Evolutionary conservation across 2,329 filamentous ascomycete species (phyloP).

Genomic region (Leptographium galeiforme): DNA sequence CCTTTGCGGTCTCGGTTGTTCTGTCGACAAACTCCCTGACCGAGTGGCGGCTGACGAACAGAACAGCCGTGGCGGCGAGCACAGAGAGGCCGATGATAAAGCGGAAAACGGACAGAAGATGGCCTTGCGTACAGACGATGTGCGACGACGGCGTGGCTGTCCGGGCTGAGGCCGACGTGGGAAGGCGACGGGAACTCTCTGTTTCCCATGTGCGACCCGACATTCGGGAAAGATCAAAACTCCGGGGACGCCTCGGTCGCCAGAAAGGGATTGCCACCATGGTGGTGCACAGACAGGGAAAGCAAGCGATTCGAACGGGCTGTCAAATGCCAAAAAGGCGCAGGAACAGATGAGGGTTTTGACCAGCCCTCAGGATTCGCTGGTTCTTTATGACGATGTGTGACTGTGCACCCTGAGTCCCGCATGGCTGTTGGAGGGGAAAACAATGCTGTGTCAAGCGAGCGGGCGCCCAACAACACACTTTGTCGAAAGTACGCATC

Average conservation of each 20-base stretch:
- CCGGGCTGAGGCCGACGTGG: background rate
- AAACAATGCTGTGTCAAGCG: too few species aligned
- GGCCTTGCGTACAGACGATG: background rate
- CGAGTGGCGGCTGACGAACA: background rate
- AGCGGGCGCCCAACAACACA: too few species aligned
- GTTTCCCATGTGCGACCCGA: background rate
- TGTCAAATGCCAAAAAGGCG: too few species aligned
- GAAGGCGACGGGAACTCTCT: background rate
- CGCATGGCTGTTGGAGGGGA: too few species aligned
- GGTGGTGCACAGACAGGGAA: too few species aligned
- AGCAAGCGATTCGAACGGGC: too few species aligned
- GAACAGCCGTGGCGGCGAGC: background rate
- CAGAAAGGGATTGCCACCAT: background rate
- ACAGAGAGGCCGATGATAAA: background rate
- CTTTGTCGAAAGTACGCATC: too few species aligned
- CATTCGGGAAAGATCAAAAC: too few species aligned
- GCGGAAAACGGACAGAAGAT: background rate
- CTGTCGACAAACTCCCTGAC: background rate
- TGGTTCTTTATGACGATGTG: too few species aligned
- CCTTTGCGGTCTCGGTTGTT: background rate
- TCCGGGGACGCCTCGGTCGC: background rate
- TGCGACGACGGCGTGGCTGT: background rate
- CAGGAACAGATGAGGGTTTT: too few species aligned
- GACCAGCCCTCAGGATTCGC: too few species aligned
- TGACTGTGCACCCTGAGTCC: too few species aligned